phyloP scores from a whole-genome alignment of 2,329 filamentous ascomycete genomes.

The Cladophialophora yegresii region DNA sequence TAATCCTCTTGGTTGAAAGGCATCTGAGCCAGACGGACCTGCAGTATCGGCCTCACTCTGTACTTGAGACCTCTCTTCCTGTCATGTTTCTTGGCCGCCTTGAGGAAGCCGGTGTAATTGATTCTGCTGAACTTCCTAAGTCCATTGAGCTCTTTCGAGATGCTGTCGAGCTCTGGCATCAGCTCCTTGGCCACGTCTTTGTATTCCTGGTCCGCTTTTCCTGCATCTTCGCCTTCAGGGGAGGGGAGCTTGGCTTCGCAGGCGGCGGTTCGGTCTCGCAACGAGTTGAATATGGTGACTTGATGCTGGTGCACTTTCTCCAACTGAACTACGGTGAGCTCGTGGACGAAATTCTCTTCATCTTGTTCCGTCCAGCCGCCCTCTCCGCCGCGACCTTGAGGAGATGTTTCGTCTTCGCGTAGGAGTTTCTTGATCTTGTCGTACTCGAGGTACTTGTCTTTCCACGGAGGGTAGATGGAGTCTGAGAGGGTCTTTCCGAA shows the following conservation, averaged over 20 bases:
- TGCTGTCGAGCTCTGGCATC: conserved; percentile 76
- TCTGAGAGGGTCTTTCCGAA: conserved; percentile 86
- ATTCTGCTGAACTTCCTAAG: conserved; percentile 92
- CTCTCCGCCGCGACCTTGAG: conserved; percentile 52
- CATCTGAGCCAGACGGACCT: conserved; percentile 81
- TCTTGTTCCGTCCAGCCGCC: conserved; percentile 87
- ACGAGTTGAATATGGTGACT: conserved; percentile 73
- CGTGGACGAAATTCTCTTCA: conserved; percentile 90
- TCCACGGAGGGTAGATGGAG: conserved; percentile 83
- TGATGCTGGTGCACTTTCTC: conserved; percentile 95
- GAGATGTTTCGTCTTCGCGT: conserved; percentile 67
- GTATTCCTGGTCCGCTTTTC: conserved; percentile 45
- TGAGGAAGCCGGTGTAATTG: conserved; percentile 97
- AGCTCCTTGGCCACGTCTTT: conserved; percentile 66
- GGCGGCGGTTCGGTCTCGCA: conserved; percentile 76
- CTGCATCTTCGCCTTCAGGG: conserved; percentile 42
- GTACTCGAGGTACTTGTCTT: conserved; percentile 94
- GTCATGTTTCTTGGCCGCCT: conserved; percentile 99
- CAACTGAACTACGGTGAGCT: conserved; percentile 89
- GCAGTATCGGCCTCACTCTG: conserved; percentile 85
- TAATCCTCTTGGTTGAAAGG: conserved; percentile 97
- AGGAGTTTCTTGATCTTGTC: conserved; percentile 85
- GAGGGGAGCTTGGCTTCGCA: conserved; percentile 67
- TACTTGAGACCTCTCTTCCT: conserved; percentile 84
- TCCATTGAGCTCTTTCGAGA: conserved; percentile 88